These are phyloP conservation scores for Suillus weaverae DNA, from an alignment of 768 basidiomycete species.

Conservation along the genomic window DNA sequence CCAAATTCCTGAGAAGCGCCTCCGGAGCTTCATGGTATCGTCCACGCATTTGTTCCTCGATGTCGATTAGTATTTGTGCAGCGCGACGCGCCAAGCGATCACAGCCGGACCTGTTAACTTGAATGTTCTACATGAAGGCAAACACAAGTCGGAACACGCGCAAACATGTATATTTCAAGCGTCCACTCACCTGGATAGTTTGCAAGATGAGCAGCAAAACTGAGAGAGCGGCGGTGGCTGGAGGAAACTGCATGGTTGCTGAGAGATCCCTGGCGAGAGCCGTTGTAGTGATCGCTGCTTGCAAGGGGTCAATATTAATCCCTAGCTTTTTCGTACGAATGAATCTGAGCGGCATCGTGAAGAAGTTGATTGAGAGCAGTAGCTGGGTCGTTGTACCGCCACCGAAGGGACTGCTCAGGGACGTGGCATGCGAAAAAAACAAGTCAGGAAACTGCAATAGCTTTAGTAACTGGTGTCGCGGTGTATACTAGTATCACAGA, in stretches of 20 bases:
- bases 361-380: background rate
- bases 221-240: conserved; percentile 41
- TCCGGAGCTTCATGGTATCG: conserved; percentile 45
- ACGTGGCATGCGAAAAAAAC: background rate
- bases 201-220: conserved; percentile 45
- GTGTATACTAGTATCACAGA: background rate
- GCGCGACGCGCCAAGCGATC: conserved; percentile 41
- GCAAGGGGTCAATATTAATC: conserved; percentile 30
- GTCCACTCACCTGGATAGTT: conserved; percentile 41
- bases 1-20: conserved; percentile 39
- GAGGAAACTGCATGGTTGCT: conserved; percentile 40
- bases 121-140: conserved; percentile 21
- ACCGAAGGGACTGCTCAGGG: background rate
- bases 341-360: conserved; percentile 32
- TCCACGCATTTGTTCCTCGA: conserved; percentile 46
- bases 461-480: background rate
- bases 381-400: background rate
- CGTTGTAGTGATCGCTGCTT: conserved; percentile 31
- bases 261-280: conserved; percentile 33
- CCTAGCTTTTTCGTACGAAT: conserved; percentile 27
- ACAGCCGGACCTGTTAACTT: conserved; percentile 42
- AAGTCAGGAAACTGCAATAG: background rate
- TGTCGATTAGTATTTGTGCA: conserved; percentile 41
- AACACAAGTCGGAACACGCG: conserved; percentile 10
- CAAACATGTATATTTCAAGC: background rate